phyloP scores from a whole-genome alignment of 2,329 filamentous ascomycete genomes.

The Ceratocystis colombiana region DNA sequence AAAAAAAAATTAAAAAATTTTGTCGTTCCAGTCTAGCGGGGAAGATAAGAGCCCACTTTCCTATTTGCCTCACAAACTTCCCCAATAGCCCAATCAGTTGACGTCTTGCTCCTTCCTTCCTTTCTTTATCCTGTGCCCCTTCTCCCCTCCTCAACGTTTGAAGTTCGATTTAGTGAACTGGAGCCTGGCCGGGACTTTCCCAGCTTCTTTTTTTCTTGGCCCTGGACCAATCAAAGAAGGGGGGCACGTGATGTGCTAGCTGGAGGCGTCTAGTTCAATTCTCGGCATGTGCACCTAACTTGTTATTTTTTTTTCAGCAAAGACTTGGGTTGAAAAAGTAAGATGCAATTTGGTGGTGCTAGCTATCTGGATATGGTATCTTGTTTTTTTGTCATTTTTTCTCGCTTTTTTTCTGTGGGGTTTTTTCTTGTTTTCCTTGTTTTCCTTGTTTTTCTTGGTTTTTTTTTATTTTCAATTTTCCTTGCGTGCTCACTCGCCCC shows the following conservation, averaged over 20 bases:
- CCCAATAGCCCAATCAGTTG: slow-evolving; percentile 2
- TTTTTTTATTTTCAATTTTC: neutral
- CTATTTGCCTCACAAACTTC: neutral
- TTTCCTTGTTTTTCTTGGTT: neutral
- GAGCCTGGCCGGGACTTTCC: neutral
- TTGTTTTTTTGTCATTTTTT: neutral
- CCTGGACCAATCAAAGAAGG: neutral
- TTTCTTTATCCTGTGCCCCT: neutral
- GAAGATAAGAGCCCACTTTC: neutral
- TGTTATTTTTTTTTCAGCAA: neutral
- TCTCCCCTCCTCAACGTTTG: neutral
- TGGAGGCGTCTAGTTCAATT: neutral
- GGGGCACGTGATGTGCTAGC: neutral
- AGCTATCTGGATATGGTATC: neutral
- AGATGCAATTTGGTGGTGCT: neutral
- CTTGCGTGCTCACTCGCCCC: neutral
- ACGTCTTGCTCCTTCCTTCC: slow-evolving; percentile 1
- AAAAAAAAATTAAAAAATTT: slow-evolving; percentile 14
- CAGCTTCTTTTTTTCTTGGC: neutral
- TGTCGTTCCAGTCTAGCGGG: slow-evolving; percentile 6
- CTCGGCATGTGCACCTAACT: neutral
- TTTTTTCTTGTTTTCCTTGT: neutral
- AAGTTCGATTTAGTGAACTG: neutral
- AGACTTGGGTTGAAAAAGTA: neutral
- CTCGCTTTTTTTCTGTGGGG: neutral